Percentiles rank a stretch among this genome's conserved stretches.
These are phyloP conservation scores for Solanum tarijense DNA, from an alignment of 257 asterid genomes.

Conservation along the genomic window DNA sequence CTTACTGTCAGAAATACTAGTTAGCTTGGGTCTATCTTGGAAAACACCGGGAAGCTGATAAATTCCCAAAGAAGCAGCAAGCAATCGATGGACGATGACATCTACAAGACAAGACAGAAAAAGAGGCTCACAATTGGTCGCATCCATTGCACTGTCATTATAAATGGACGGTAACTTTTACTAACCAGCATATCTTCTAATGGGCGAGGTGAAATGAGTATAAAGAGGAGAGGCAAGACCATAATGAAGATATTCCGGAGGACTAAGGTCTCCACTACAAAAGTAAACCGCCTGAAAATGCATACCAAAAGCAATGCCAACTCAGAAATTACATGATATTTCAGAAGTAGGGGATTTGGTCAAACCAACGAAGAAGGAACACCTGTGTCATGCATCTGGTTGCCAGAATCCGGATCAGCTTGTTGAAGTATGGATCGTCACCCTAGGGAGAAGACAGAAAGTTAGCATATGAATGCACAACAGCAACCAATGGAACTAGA, in stretches of 20 bases:
- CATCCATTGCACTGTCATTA: slow-evolving; percentile 3
- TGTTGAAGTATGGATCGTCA: slow-evolving; percentile 86
- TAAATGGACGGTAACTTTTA: slow-evolving; percentile 1
- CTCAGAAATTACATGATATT: neutral
- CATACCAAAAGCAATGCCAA: neutral
- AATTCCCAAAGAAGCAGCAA: slow-evolving; percentile 95
- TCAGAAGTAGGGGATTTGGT: neutral
- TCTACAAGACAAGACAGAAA: slow-evolving; percentile 34
- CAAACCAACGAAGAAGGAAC: slow-evolving; percentile 6
- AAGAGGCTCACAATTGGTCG: neutral
- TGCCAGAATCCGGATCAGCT: slow-evolving; percentile 91
- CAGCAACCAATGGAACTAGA: neutral
- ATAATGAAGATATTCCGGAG: slow-evolving; percentile 80
- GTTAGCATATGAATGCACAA: neutral
- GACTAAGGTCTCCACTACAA: slow-evolving; percentile 92
- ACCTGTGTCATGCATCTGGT: slow-evolving; percentile 99
- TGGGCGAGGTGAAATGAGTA: slow-evolving; percentile 99
- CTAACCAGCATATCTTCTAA: slow-evolving; percentile 94
- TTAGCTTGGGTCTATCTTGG: slow-evolving; percentile 69
- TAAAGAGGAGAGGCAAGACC: slow-evolving; percentile 92
- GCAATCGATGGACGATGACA: slow-evolving; percentile 87
- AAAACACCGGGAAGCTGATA: slow-evolving; percentile 68
- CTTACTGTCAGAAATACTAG: slow-evolving; percentile 85
- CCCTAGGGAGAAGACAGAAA: slow-evolving; percentile 28
- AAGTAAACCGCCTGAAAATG: slow-evolving; percentile 87